Base-by-base conservation (phyloP, 805 yeast genomes). In the Candida michaelii region DNA sequence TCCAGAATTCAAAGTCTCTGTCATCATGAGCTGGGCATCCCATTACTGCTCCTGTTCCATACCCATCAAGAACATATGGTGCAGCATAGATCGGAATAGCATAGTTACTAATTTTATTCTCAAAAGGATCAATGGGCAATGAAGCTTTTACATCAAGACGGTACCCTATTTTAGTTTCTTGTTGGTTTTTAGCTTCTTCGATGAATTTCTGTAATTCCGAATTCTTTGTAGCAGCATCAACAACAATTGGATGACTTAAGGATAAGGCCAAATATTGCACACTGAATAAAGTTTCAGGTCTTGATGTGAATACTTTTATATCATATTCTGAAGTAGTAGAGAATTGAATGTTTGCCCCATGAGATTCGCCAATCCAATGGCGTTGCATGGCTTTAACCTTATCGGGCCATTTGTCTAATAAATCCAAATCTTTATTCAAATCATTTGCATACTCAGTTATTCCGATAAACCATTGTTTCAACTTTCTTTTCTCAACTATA, bases 1-100 rank as follows among this genome's bases (percentile, higher is more conserved):
- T 52, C 97, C 97, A 91, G 57, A 93, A 91, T 6, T 73, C 86
- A 52, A 58, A 79, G 56, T 93, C 99, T 47, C 98, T 74, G 34
- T 71, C 68, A 61, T 93, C 98, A 60, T 90, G 97, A 0, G 85
- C 96, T 2, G 99, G 99, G 54, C 95, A 88, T 1, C 99, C 99
- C 98, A 93, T 91, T 0, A 91, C 98, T 0, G 96, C 96, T 30
- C 97, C 96, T 43, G 80, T 80, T 0, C 97, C 97, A 57, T 91
- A 91, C 3, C 76, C 66, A 3, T 85, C 81, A 27, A 91, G 59
- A 0, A 91, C 98, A 60, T 90, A 93, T 0, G 97, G 96, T 0
- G 98, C 97, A 2, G 76, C 90, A 66, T 77, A 93, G 0, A 91
- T 80, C 0, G 97, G 97, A 4, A 91, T 45, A 2, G 61, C 56